Evolutionary conservation across 768 basidiomycete species (phyloP).

Genomic region (Lentinula guzmanii): DNA sequence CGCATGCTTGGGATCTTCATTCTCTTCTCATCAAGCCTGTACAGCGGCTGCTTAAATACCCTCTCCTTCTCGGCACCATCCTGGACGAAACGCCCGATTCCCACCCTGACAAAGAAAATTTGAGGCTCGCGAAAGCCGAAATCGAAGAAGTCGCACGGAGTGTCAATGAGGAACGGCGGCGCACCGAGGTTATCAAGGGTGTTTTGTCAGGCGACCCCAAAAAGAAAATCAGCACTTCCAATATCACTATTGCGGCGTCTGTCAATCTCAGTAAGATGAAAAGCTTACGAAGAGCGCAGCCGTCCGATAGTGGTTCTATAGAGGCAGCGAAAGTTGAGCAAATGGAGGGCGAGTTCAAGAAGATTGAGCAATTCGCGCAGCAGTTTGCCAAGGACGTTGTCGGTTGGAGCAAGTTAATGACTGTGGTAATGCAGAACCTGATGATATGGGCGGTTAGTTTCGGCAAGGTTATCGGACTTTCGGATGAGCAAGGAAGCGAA

Average conservation of each 20-base stretch:
- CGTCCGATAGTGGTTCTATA: constrained; percentile 1
- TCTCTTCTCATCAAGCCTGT: constrained; percentile 97
- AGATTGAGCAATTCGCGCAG: constrained; percentile 51
- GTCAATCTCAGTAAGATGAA: constrained; percentile 62
- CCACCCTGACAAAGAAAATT: constrained; percentile 59
- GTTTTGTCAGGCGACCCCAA: constrained; percentile 43
- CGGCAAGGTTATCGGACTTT: constrained; percentile 60
- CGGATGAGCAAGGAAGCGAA: constrained; percentile 40
- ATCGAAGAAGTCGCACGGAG: constrained; percentile 71
- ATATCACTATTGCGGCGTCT: constrained; percentile 44
- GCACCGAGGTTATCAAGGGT: constrained; percentile 75
- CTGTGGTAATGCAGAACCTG: constrained; percentile 41
- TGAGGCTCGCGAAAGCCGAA: constrained; percentile 44
- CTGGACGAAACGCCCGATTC: constrained; percentile 66
- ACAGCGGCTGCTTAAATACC: constrained; percentile 92
- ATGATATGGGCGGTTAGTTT: constrained; percentile 62
- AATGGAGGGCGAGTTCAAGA: constrained; percentile 52
- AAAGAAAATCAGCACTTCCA: constrained; percentile 29
- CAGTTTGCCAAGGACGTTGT: constrained; percentile 56
- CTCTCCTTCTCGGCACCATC: constrained; percentile 74
- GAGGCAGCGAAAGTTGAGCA: constrained; percentile 43
- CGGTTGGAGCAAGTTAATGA: constrained; percentile 55
- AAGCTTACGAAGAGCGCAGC: constrained; percentile 25
- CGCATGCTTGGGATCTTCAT: constrained; percentile 89
- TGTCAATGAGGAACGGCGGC: constrained; percentile 73